phyloP scores from a whole-genome alignment of 2,329 filamentous ascomycete species.

The Cordyceps fumosorosea region DNA sequence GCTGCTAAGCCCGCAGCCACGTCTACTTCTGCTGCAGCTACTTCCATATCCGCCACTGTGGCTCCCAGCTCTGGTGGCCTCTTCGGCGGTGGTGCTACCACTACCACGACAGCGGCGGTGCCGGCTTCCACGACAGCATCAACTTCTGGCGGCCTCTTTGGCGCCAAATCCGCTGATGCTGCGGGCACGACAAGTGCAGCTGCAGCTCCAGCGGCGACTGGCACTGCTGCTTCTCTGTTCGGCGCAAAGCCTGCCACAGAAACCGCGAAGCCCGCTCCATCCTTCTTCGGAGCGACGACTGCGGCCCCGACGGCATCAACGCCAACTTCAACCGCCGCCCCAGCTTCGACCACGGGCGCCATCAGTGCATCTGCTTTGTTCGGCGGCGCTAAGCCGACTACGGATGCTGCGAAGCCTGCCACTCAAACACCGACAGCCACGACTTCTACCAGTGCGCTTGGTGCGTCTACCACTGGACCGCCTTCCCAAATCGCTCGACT shows the following conservation, averaged over 20 bases:
- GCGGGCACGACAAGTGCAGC: conserved; percentile 27
- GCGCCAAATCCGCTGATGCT: conserved; percentile 32
- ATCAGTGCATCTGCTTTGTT: conserved; percentile 28
- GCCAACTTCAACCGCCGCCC: conserved; percentile 21
- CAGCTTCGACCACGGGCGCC: conserved; percentile 24
- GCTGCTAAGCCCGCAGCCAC: conserved; percentile 18
- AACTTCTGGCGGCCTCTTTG: conserved; percentile 28
- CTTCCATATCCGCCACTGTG: conserved; percentile 17
- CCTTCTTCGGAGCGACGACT: conserved; percentile 29
- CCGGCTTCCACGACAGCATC: conserved; percentile 16
- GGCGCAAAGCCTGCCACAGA: conserved; percentile 23
- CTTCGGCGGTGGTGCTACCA: conserved; percentile 17
- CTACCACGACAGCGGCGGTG: conserved; percentile 22
- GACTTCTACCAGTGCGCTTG: conserved; percentile 38
- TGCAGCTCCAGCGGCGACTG: conserved; percentile 24
- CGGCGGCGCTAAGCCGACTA: conserved; percentile 25
- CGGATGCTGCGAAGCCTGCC: conserved; percentile 24
- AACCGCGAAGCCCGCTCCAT: conserved; percentile 16
- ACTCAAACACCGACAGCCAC: conserved; percentile 20
- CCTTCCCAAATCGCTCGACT: conserved; percentile 79
- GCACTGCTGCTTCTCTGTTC: conserved; percentile 27
- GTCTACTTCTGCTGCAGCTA: conserved; percentile 19
- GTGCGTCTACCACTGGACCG: conserved; percentile 72
- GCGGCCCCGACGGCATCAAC: conserved; percentile 15
- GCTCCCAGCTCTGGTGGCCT: conserved; percentile 17